Percentiles rank a stretch among this genome's conserved stretches.
Evolutionary conservation across 2,329 filamentous ascomycete genomes (phyloP).

Genomic region (Neurospora crassa): DNA sequence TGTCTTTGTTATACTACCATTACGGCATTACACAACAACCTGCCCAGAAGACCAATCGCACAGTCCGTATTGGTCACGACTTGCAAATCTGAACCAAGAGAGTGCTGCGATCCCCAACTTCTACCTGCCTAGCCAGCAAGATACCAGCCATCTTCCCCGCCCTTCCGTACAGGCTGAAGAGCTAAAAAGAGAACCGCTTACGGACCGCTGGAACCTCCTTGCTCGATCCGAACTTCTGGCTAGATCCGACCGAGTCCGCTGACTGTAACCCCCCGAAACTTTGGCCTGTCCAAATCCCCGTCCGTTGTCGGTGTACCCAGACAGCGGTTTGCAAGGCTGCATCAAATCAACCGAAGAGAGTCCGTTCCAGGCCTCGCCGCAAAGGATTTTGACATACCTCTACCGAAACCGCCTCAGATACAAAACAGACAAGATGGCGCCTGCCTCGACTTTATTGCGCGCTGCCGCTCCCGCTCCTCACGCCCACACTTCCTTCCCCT

Average conservation of each 20-base stretch:
- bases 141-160: not conserved
- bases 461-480: not conserved
- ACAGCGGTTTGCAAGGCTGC: not conserved
- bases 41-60: not conserved
- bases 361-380: not conserved
- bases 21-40: not conserved
- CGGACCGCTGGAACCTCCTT: not conserved
- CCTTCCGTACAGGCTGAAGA: not conserved
- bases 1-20: not conserved
- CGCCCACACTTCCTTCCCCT: not conserved
- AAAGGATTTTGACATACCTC: not conserved
- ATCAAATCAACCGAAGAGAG: not conserved
- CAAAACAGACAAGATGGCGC: constrained; percentile 3
- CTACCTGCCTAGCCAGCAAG: not conserved
- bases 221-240: not conserved
- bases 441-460: not conserved
- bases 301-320: not conserved
- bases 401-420: not conserved
- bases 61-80: not conserved
- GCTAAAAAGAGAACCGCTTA: not conserved
- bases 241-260: not conserved
- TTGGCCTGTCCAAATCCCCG: not conserved
- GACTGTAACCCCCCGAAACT: not conserved
- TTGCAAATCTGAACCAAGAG: not conserved
- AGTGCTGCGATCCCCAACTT: not conserved